phyloP scores from a whole-genome alignment of 2,329 filamentous ascomycete genomes.

The Elsinoe fawcettii region DNA sequence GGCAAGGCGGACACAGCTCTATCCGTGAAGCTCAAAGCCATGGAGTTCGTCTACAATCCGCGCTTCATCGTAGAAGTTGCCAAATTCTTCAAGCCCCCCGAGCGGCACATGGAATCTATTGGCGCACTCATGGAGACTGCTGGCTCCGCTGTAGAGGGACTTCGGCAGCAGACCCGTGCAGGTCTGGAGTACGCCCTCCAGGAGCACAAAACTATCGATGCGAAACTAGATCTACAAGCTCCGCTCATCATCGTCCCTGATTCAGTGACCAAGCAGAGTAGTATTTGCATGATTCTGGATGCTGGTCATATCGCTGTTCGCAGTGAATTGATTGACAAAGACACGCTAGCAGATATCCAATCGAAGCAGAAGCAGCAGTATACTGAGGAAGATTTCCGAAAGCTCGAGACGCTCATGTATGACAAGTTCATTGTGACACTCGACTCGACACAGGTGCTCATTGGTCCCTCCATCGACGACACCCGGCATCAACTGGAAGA shows the following conservation, averaged over 20 bases:
- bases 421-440: slow-evolving; percentile 93
- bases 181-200: slow-evolving; percentile 93
- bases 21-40: slow-evolving; percentile 82
- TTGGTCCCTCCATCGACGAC: slow-evolving; percentile 85
- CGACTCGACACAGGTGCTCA: slow-evolving; percentile 88
- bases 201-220: slow-evolving; percentile 97
- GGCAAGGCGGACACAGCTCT: slow-evolving; percentile 85
- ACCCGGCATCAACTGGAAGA: slow-evolving; percentile 73
- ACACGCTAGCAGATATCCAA: slow-evolving; percentile 83
- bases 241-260: slow-evolving; percentile 95
- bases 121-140: slow-evolving; percentile 91
- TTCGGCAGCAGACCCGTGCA: slow-evolving; percentile 90
- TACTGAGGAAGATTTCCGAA: slow-evolving; percentile 79
- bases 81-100: slow-evolving; percentile 93
- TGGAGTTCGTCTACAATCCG: slow-evolving; percentile 97
- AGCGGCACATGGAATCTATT: slow-evolving; percentile 97
- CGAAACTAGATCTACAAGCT: slow-evolving; percentile 88
- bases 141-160: slow-evolving; percentile 87
- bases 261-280: slow-evolving; percentile 71
- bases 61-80: slow-evolving; percentile 83
- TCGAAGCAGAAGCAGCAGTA: slow-evolving; percentile 82
- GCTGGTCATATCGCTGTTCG: slow-evolving; percentile 92
- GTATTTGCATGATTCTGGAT: slow-evolving; percentile 87
- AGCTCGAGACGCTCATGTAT: slow-evolving; percentile 90
- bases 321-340: slow-evolving; percentile 86